Evolutionary conservation across 306 rosid species (phyloP), one percentile per base, ranked within the genome.

Genomic region (Macrotyloma uniflorum): DNA sequence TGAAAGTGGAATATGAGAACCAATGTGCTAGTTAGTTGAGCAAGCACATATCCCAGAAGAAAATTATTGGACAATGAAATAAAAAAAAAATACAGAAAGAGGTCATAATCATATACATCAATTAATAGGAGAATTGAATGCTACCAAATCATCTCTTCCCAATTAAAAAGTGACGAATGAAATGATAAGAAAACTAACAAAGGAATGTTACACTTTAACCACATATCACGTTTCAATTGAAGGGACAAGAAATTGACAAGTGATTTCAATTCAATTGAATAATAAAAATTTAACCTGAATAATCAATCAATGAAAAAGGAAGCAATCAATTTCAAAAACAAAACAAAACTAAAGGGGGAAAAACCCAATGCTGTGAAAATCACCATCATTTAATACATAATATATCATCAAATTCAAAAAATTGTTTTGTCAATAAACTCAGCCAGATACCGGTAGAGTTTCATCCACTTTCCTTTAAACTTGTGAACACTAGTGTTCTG

Each of bases 281-380:
- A 42, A 33, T 54, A 76, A 36, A 57, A 65, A 1, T 9, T 51
- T 40, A 19, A 43, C 53, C 79, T 8, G 10, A 18, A n/a, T 64
- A 51, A 13, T 19, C 67, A 74, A 63, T 67, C 61, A 70, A 63
- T 43, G 15, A 66, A 79, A 79, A 80, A 51, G 26, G 70, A 33
- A 58, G 53, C 53, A 40, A 36, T 46, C 47, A 77, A 73, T 20
- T n/a, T n/a, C n/a, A n/a, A 81, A 54, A 57, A 30, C 19, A 20
- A 36, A n/a, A 19, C 18, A 26, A 68, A 58, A 67, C 24, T 8
- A 33, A 74, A 68, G 14, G 72, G 33, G 11, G 5, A 13, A 19
- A 47, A 59, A 35, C 36, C 18, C 19, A 43, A 45, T 59, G 46
- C 28, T 22, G 19, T 36, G 55, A 23, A 74, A 32, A 50, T 65